These are phyloP conservation scores for Zalaria sp. DNA, from an alignment of 2,329 filamentous ascomycete genomes.

Conservation along the genomic window DNA sequence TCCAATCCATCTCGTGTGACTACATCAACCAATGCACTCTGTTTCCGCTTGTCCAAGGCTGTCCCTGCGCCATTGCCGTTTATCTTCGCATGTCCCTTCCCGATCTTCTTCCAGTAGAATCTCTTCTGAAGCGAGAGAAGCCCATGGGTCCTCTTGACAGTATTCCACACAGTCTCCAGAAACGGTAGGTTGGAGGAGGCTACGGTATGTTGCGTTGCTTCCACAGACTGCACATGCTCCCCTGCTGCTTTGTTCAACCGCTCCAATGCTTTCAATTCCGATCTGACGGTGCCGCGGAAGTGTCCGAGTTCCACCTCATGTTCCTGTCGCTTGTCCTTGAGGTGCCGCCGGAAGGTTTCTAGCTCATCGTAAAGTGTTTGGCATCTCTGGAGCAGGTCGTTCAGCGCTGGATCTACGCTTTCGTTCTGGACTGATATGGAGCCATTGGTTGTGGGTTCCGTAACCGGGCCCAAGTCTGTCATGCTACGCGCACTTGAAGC, in stretches of 20 bases:
- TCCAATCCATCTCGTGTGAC: slow-evolving; percentile 47
- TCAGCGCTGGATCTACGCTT: no score
- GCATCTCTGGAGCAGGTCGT: slow-evolving; percentile 22
- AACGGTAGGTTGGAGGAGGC: slow-evolving; percentile 54
- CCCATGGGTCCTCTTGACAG: slow-evolving; percentile 42
- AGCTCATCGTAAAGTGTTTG: slow-evolving; percentile 25
- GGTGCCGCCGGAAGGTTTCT: slow-evolving; percentile 22
- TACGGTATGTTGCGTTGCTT: slow-evolving; percentile 35
- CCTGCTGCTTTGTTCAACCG: slow-evolving; percentile 9
- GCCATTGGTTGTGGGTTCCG: no score
- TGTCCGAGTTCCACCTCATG: slow-evolving; percentile 19
- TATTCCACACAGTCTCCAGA: slow-evolving; percentile 48
- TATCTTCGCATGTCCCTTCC: slow-evolving; percentile 9
- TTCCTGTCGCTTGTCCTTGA: slow-evolving; percentile 20
- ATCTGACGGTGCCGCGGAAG: slow-evolving; percentile 19
- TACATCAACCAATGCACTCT: slow-evolving; percentile 47
- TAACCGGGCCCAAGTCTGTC: no score
- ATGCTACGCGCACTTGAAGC: no score
- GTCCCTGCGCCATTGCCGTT: slow-evolving; percentile 20
- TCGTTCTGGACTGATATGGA: no score
- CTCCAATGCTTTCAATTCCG: slow-evolving; percentile 18
- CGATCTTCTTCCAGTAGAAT: slow-evolving; percentile 32
- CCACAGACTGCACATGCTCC: not conserved
- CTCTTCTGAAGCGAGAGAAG: slow-evolving; percentile 44
- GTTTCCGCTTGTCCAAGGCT: slow-evolving; percentile 23